Evolutionary conservation across 169 alveolate species (phyloP), one percentile per base, ranked within the genome.

Genomic region (Theileria equi): DNA sequence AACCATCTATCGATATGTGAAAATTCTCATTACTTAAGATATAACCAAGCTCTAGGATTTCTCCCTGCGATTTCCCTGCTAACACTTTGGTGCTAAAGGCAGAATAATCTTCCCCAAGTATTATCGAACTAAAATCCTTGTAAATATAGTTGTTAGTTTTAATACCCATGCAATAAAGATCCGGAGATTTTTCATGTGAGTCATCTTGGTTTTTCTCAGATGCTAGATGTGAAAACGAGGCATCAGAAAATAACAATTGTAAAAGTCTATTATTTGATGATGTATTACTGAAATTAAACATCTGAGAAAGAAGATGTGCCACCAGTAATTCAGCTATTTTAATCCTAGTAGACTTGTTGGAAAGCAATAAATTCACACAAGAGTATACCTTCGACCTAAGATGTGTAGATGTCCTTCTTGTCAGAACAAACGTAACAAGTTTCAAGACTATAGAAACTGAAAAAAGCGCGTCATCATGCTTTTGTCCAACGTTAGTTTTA

Each of bases 371-470:
- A 40, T 67, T 67, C n/a, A 67, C 60, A 40, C 79, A 67, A 1
- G 79, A 58, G 28, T 67, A 67, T 32, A 67, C 31, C 36, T 67
- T 67, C 52, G 70, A 47, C 19, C 79, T 66, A 0, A 67, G 58
- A 23, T 67, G 69, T 4, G 67, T 6, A 0, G 61, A 43, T 23
- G 79, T 67, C 44, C 40, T 52, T 28, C 21, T 38, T 11, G 79
- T 31, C 36, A 67, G 19, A 2, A 67, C 26, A n/a, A 36, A 67
- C 23, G 69, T 35, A 6, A 67, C 4, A 41, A 67, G 25, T 36
- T 67, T 67, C 60, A 67, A 29, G 29, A 55, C 48, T 19, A 67
- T 35, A 3, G 79, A 67, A 3, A 57, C 47, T 4, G 69, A 25
- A 13, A 67, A 29, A 17, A 44, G 26, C 8, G 72, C 52, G 31